Conservation (phyloP, 108 stramenopile genomes). For the Nannochloropsis gaditana region DNA sequence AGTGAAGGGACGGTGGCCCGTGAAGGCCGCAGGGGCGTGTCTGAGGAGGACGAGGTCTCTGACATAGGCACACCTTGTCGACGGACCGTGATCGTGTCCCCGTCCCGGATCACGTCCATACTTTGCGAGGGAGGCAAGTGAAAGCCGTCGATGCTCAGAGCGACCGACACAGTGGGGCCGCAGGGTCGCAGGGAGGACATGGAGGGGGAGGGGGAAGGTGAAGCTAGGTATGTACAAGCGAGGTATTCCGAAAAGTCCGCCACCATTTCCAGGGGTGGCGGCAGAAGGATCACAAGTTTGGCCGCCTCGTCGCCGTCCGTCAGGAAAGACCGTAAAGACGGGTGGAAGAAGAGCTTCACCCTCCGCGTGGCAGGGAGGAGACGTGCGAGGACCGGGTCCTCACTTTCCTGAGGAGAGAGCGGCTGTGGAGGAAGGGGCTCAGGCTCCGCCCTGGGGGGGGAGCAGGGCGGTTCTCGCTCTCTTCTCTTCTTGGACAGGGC, state of each 20-base stretch:
- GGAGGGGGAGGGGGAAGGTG: neutral
- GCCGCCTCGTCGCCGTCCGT: neutral
- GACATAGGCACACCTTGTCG: neutral
- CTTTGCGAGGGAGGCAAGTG: neutral
- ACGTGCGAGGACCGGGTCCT: too few species aligned
- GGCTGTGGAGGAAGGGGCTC: too few species aligned
- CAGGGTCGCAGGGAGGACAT: neutral
- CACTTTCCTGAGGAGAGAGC: too few species aligned
- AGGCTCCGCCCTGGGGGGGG: too few species aligned
- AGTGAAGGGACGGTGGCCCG: too few species aligned
- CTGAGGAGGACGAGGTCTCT: neutral
- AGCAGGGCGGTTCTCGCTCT: too few species aligned
- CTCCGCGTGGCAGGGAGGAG: neutral
- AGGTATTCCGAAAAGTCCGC: neutral
- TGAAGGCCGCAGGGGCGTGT: too few species aligned
- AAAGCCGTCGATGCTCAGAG: slow-evolving; percentile 1
- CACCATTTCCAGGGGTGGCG: neutral
- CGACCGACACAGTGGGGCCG: neutral
- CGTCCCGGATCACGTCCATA: neutral
- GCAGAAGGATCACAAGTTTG: neutral
- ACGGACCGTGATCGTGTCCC: neutral
- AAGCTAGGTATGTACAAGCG: neutral
- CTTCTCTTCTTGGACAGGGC: too few species aligned
- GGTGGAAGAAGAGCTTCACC: slow-evolving; percentile 11
- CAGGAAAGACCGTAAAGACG: neutral